Evolutionary conservation across 1,284 basidiomycete species (phyloP), one percentile per base, ranked within the genome.

Genomic region (Bothia castanella): DNA sequence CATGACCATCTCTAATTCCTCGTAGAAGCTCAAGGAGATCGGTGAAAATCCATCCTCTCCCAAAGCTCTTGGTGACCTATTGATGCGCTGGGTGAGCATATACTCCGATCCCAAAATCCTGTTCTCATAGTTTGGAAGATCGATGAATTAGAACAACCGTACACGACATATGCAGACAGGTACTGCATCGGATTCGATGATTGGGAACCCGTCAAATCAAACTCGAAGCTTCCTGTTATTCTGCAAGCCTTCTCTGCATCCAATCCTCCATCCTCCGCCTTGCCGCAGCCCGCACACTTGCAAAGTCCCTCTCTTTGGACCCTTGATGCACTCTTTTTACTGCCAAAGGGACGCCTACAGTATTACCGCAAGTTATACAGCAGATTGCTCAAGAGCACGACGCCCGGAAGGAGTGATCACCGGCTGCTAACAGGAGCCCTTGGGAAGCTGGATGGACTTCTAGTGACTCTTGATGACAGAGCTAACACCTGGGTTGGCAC

Each of bases 321-420:
- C 0, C 73, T 98, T 8, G 94, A 97, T 61, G 73, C 80, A 12
- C 77, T 98, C 20, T 98, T 98, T 72, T 72, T 89, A 7, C 78
- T 97, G 6, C 96, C 96, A 0, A 88, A 87, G 61, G 75, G 77
- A 14, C 83, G 96, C 25, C 73, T 99, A 51, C 85, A 85, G 59
- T 98, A 98, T 70, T 99, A 97, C 76, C 88, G 85, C 66, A 95
- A 90, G 68, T 77, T 99, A 1, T 99, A 99, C 64, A 77, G 82
- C 40, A 83, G 89, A 38, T 73, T 99, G 31, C 73, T 98, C 51
- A 93, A 90, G 71, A 92, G 86, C 64, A 96, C 93, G 1, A 82
- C 85, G 35, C 87, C 91, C 8, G 95, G 95, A 13, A 77, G 88
- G 60, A 92, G 86, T 58, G 96, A 98, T 66, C 88, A 98, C 66